Conservation (phyloP, 176 grass and related monocot genomes). For the Phyllostachys edulis region DNA sequence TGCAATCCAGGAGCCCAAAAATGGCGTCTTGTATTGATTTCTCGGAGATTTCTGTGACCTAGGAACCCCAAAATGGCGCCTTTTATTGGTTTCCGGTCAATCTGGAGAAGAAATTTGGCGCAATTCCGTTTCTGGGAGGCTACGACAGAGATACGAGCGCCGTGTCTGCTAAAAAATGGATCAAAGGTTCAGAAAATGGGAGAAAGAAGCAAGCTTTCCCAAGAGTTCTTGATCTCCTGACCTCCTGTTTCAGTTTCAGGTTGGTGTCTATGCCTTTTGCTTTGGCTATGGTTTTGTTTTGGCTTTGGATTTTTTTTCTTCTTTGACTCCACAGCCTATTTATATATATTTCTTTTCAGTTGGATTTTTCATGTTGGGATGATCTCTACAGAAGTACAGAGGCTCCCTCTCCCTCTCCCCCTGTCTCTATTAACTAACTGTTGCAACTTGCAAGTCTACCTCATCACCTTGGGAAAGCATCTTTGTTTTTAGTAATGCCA, state of each 20-base stretch:
- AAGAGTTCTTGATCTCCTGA: background rate
- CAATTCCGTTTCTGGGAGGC: background rate
- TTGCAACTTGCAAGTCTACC: slow-evolving; percentile 3
- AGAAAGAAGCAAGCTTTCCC: background rate
- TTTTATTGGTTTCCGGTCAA: background rate
- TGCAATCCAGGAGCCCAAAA: background rate
- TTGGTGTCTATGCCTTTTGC: background rate
- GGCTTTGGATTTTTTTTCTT: background rate
- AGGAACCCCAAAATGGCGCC: background rate
- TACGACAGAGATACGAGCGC: background rate
- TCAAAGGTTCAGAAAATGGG: background rate
- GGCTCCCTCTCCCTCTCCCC: background rate
- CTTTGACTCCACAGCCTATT: background rate
- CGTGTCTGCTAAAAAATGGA: background rate
- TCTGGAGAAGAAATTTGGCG: background rate
- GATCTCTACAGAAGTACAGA: slow-evolving; percentile 35
- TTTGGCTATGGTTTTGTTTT: background rate
- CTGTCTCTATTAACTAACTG: slow-evolving; percentile 4
- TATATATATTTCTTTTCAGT: background rate
- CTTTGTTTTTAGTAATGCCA: background rate
- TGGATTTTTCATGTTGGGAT: slow-evolving; percentile 23
- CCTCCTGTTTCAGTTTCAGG: background rate
- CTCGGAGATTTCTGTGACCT: background rate
- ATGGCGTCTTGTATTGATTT: background rate
- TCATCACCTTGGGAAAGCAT: slow-evolving; percentile 21